Base-by-base conservation (phyloP, 495 filamentous ascomycete species). In the Aeminium ludgeri region DNA sequence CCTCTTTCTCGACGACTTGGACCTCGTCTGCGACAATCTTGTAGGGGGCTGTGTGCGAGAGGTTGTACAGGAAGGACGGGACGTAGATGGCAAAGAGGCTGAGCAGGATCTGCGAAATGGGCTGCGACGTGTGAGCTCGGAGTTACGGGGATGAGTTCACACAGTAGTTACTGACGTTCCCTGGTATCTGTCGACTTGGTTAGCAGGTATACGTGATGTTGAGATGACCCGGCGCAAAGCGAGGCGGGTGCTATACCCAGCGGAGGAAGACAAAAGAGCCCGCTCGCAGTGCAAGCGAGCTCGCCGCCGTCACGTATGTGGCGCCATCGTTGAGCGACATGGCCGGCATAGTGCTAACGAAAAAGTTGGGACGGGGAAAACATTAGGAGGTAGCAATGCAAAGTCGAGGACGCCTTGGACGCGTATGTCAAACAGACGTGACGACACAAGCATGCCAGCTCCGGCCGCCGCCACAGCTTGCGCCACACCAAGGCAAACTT, bases 211-310 rank as follows among this genome's bases (percentile, higher is more conserved):
- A 18, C 6, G 44, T 10, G 33, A 18, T 7, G 15, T 18, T 23
- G 28, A 43, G 8, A 32, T 5, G 19, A 36, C 11, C 31, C 15
- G 30, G 41, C 43, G 36, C 29, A 36, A 41, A 23, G 23, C 16
- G 12, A 15, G 15, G 10, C 10, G 38, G 28, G 11, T 38, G 38
- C 58, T 65, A 48, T 66, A 92, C 85, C 85, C 84, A 94, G 74
- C 89, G 67, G 18, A 95, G 62, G 55, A 95, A 94, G 42, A 86
- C 49, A 54, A 78, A 89, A 40, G 70, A 64, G 10, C 65, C 42
- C 1, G 74, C 18, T 37, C 86, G 69, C 36, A 93, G 51, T 1
- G 53, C 54, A 1, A 67, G 44, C 7, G 85, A 89, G 62, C 73
- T 82, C 11, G 65, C 49, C 16, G 61, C 60, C 13, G 62, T 62